Evolutionary conservation across 2,329 filamentous ascomycete genomes (phyloP), one percentile per base, ranked within the genome.

Genomic region (Aspergillus fischeri): DNA sequence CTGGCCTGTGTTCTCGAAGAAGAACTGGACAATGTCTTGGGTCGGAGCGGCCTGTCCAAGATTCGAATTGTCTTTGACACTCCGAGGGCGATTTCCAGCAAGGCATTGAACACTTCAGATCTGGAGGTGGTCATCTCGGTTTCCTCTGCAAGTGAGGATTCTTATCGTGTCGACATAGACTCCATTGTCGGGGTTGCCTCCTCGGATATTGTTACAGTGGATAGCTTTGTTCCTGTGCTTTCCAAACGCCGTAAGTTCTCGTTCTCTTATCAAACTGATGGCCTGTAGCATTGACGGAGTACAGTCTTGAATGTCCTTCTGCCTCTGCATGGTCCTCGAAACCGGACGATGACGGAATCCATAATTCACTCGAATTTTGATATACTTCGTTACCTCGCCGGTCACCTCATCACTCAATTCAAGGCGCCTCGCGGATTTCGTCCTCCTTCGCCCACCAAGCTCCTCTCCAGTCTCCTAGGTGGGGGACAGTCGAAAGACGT

Each of bases 401-500:
- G 90, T 44, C 79, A 84, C 21, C 78, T 84, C 32, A 83, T 87
- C 44, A 80, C 83, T 0, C 85, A 87, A 67, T 89, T 85, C 70
- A 83, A 85, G 10, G 70, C 67, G 27, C 68, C 73, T 41, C 83
- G 83, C 54, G 86, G 86, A 0, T 90, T 90, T 68, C 82, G 93
- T 9, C 86, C 86, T 4, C 84, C 88, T n/a, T 97, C 92, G 0
- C 92, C 93, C 0, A 90, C 95, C 50, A 97, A 97, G 72, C 81
- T 96, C 67, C 80, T 97, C 17, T 95, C 92, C 0, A 96, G 83
- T 67, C 84, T 97, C 54, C 85, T 95, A 65, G 83, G 85, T 35
- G 84, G 85, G 25, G 83, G 81, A 55, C 71, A 74, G 50, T 64
- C 71, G 20, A 73, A 67, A 57, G 73, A 75, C 7, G 5, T 24